Evolutionary conservation across 768 basidiomycete genomes (phyloP).

Genomic region (Cyathus striatus): DNA sequence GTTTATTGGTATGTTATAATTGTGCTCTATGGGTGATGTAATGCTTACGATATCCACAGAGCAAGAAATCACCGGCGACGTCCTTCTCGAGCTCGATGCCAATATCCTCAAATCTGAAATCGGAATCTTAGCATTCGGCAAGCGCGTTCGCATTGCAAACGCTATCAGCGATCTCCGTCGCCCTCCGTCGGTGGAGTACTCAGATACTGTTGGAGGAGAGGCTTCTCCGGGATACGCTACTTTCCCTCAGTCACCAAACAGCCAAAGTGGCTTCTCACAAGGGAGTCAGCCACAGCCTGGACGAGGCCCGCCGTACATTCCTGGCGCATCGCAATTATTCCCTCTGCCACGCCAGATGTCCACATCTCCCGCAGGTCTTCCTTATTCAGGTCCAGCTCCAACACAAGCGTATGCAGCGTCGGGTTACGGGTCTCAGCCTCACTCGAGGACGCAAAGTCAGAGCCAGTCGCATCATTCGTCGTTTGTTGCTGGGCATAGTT

Average conservation of each 20-base stretch:
- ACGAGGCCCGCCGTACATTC: not conserved
- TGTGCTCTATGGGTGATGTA: not conserved
- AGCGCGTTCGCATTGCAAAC: slow-evolving; percentile 88
- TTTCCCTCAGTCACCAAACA: not conserved
- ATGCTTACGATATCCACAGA: slow-evolving; percentile 40
- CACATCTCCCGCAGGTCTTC: too few species aligned
- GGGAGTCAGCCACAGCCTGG: not conserved
- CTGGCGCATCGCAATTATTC: not conserved
- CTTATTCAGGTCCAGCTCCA: not conserved
- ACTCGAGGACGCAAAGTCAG: slow-evolving; percentile 38
- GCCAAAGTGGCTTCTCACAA: not conserved
- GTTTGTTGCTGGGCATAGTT: slow-evolving; percentile 31
- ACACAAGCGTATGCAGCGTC: not conserved
- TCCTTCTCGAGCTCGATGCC: slow-evolving; percentile 89
- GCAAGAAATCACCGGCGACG: slow-evolving; percentile 98
- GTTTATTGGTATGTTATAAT: slow-evolving; percentile 66
- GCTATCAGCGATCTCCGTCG: slow-evolving; percentile 85
- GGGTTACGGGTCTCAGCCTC: slow-evolving; percentile 10
- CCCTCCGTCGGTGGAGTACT: slow-evolving; percentile 58
- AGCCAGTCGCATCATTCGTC: slow-evolving; percentile 40
- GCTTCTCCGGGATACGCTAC: not conserved
- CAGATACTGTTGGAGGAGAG: slow-evolving; percentile 19
- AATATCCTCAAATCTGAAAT: slow-evolving; percentile 90
- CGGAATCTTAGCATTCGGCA: slow-evolving; percentile 91
- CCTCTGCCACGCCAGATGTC: not conserved